These are phyloP conservation scores for Penicillium sclerotigenum DNA, from an alignment of 2,329 filamentous ascomycete species.

Conservation along the genomic window DNA sequence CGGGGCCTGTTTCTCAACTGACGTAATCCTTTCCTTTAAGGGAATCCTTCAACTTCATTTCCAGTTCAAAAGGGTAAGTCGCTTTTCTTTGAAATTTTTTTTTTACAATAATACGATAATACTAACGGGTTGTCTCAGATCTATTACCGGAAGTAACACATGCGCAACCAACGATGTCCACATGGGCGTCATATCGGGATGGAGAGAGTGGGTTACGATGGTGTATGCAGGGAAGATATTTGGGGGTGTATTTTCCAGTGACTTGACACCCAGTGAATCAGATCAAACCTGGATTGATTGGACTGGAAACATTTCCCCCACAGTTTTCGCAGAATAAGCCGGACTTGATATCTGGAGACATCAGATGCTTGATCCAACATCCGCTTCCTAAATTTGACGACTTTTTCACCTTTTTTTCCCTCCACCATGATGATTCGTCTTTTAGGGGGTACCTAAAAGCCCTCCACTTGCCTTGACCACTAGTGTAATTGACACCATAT, in stretches of 20 bases:
- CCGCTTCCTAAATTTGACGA: not conserved
- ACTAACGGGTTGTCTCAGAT: conserved; percentile 34
- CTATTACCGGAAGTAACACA: conserved; percentile 48
- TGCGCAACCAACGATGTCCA: conserved; percentile 14
- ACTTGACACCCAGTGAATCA: conserved; percentile 12
- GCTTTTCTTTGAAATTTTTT: not conserved
- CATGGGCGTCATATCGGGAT: conserved; percentile 18
- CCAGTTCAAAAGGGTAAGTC: conserved; percentile 89
- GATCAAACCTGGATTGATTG: conserved; percentile 25
- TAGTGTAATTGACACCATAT: not conserved
- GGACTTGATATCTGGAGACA: conserved; percentile 18
- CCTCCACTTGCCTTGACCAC: not conserved
- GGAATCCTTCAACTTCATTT: conserved; percentile 96
- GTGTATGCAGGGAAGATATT: conserved; percentile 16
- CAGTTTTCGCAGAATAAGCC: conserved; percentile 13
- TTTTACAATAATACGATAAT: too few species aligned
- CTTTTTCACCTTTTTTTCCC: not conserved
- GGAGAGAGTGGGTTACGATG: conserved; percentile 5
- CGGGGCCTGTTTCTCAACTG: conserved; percentile 9
- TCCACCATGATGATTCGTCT: conserved; percentile 18
- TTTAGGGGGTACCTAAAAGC: not conserved
- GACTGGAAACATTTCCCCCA: conserved; percentile 26
- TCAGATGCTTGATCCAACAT: conserved; percentile 30
- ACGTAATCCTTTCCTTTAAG: conserved; percentile 44
- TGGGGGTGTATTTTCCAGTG: conserved; percentile 22